Conservation (phyloP, 129 eudicot species). For the Ambrosia trifida region DNA sequence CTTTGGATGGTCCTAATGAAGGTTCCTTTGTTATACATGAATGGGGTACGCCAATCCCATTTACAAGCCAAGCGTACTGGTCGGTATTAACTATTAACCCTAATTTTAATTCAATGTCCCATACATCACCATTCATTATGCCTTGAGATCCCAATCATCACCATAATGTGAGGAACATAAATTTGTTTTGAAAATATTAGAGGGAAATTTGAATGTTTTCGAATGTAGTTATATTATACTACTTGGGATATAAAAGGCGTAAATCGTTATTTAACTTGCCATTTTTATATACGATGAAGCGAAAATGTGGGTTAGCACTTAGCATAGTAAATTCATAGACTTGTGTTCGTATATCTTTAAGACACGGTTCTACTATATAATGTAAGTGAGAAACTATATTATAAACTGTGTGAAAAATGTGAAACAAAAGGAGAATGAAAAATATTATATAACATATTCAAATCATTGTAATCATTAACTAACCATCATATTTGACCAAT, state of each 20-base stretch:
- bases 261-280: neutral
- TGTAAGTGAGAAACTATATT: too few species aligned
- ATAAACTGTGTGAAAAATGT: too few species aligned
- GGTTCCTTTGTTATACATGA: slow-evolving; percentile 29
- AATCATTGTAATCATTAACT: neutral
- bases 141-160: slow-evolving; percentile 49
- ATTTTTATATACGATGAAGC: neutral
- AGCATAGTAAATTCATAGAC: neutral
- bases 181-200: slow-evolving; percentile 22
- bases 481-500: neutral
- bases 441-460: neutral
- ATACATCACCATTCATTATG: slow-evolving; percentile 42
- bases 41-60: slow-evolving; percentile 29
- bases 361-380: too few species aligned
- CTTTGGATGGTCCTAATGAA: slow-evolving; percentile 37
- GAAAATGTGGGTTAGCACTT: neutral
- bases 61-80: slow-evolving; percentile 39
- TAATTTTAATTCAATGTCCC: slow-evolving; percentile 33
- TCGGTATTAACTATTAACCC: slow-evolving; percentile 28
- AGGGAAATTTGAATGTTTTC: slow-evolving; percentile 28
- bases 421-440: neutral
- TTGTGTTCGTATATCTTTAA: neutral
- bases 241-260: neutral
- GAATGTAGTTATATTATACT: neutral
- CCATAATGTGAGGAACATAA: slow-evolving; percentile 30